Evolutionary conservation across 805 yeast species (phyloP).

Genomic region (Priceomyces medius): DNA sequence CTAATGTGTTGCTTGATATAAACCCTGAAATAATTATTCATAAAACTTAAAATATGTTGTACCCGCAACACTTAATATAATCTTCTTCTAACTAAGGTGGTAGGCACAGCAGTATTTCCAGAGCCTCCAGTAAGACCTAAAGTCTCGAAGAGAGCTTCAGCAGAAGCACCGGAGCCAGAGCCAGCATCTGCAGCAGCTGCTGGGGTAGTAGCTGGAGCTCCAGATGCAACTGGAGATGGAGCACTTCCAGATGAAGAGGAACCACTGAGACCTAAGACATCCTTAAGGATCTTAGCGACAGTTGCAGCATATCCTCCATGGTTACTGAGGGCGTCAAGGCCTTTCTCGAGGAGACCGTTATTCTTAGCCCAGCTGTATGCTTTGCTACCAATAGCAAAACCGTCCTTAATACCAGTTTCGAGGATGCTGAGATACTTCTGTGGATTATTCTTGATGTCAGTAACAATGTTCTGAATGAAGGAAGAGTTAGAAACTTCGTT

Average conservation of each 20-base stretch:
- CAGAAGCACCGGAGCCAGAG: slow-evolving; percentile 6
- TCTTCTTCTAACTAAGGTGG: slow-evolving; percentile 26
- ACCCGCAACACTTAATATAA: slow-evolving; percentile 15
- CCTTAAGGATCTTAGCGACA: background rate
- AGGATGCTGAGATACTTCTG: slow-evolving; percentile 27
- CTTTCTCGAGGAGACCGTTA: slow-evolving; percentile 3
- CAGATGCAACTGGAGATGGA: slow-evolving; percentile 17
- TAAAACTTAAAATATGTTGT: slow-evolving; percentile 1
- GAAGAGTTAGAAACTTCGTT: slow-evolving; percentile 35
- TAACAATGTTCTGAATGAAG: slow-evolving; percentile 26
- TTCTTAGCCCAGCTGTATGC: background rate
- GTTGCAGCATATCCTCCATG: background rate
- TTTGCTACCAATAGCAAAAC: slow-evolving; percentile 2
- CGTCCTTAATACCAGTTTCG: slow-evolving; percentile 26
- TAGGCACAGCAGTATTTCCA: slow-evolving; percentile 17
- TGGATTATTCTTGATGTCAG: slow-evolving; percentile 40
- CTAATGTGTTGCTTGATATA: background rate
- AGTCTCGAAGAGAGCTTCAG: slow-evolving; percentile 11
- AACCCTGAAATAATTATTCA: background rate
- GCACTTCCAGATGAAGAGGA: slow-evolving; percentile 25
- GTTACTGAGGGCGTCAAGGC: background rate
- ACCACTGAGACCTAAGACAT: slow-evolving; percentile 18
- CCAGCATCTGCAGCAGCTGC: slow-evolving; percentile 5
- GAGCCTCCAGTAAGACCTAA: slow-evolving; percentile 15
- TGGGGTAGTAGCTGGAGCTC: slow-evolving; percentile 14